Evolutionary conservation across 2,329 filamentous ascomycete species (phyloP).

Genomic region (Fusarium siculi): DNA sequence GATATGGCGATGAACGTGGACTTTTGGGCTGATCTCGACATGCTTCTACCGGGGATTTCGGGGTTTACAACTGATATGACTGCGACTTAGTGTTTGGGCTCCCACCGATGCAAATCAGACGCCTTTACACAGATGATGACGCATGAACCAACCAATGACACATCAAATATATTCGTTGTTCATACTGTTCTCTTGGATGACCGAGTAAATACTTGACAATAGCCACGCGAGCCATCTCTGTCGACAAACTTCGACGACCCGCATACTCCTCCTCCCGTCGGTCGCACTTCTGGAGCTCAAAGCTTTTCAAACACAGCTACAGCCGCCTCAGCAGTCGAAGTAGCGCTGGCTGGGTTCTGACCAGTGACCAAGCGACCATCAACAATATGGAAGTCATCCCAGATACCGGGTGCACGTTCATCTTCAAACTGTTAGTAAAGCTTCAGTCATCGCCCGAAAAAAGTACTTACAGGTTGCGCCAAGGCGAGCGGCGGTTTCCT

Average conservation of each 20-base stretch:
- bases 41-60: background rate
- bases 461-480: conserved; percentile 8
- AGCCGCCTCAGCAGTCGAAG: conserved; percentile 5
- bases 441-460: accelerated
- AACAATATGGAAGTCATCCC: conserved; percentile 16
- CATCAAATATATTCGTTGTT: accelerated
- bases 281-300: background rate
- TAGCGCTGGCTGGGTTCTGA: conserved; percentile 18
- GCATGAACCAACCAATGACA: background rate
- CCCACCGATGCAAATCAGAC: accelerated
- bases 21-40: conserved; percentile 15
- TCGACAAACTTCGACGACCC: background rate
- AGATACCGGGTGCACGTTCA: conserved; percentile 1
- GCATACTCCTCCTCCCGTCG: too few relatives aligned
- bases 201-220: accelerated
- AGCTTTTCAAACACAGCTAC: background rate
- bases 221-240: accelerated
- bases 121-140: accelerated
- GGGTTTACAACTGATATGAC: background rate
- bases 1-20: conserved; percentile 20
- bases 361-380: conserved; percentile 16
- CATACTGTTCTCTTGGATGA: accelerated
- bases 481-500: conserved; percentile 7
- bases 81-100: background rate
- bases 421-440: background rate